Evolutionary conservation across 1,284 basidiomycete species (phyloP).

Genomic region (Rhodotorula sp.): DNA sequence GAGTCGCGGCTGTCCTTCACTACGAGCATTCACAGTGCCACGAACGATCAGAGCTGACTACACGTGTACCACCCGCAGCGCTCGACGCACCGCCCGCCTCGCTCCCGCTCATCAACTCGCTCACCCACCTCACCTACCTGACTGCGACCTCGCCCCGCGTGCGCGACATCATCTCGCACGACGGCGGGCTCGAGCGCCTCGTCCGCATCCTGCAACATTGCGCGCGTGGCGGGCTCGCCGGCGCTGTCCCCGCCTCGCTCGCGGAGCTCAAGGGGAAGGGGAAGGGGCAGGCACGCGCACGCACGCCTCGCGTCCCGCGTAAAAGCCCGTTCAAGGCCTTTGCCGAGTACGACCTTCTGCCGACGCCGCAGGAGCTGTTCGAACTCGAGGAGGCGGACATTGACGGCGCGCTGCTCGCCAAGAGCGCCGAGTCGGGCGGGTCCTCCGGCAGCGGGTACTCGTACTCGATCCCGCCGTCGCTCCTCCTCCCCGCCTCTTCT

Average conservation of each 20-base stretch:
- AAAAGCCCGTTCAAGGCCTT: slow-evolving; percentile 45
- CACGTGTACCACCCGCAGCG: slow-evolving; percentile 58
- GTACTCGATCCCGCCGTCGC: slow-evolving; percentile 13
- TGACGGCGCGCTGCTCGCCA: slow-evolving; percentile 5
- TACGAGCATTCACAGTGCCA: background rate
- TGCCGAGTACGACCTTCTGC: slow-evolving; percentile 38
- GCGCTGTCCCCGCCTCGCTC: slow-evolving; percentile 4
- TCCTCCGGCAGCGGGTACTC: background rate
- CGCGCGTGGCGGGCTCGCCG: slow-evolving; percentile 26
- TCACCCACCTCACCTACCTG: slow-evolving; percentile 94
- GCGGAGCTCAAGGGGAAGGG: slow-evolving; percentile 37
- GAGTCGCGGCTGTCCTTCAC: no score
- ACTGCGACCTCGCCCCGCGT: slow-evolving; percentile 97
- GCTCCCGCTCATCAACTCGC: slow-evolving; percentile 91
- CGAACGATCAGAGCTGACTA: background rate
- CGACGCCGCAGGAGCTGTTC: slow-evolving; percentile 12
- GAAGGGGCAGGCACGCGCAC: slow-evolving; percentile 16
- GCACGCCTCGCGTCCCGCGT: slow-evolving; percentile 1
- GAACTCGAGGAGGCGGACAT: slow-evolving; percentile 6
- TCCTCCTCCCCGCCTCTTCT: slow-evolving; percentile 18
- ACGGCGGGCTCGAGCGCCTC: slow-evolving; percentile 93
- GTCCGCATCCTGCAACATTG: slow-evolving; percentile 67
- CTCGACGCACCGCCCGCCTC: slow-evolving; percentile 83
- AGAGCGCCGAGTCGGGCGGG: background rate
- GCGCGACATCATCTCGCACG: slow-evolving; percentile 95